Evolutionary conservation across 495 filamentous ascomycete species (phyloP).

Genomic region (Platismatia glauca): DNA sequence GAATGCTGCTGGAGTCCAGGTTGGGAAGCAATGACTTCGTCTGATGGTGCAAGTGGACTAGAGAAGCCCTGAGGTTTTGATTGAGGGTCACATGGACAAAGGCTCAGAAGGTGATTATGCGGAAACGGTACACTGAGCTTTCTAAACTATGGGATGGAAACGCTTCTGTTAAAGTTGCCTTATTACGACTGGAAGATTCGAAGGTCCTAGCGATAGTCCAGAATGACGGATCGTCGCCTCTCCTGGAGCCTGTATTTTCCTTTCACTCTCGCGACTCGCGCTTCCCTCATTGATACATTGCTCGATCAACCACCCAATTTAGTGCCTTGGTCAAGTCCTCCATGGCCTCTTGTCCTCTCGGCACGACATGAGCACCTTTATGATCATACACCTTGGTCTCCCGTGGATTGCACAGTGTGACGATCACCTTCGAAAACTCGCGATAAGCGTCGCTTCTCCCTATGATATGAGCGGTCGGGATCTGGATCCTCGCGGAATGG

Average conservation of each 20-base stretch:
- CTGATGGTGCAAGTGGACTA: no score
- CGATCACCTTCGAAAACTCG: not conserved
- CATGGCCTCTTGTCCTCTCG: constrained; percentile 5
- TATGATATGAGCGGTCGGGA: constrained; percentile 6
- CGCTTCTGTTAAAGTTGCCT: not conserved
- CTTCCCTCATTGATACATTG: not conserved
- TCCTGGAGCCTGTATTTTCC: not conserved
- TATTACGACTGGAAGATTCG: not conserved
- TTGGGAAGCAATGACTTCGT: no score
- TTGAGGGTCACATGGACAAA: no score
- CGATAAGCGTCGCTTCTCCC: not conserved
- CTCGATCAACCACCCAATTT: constrained; percentile 8
- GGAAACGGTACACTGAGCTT: not conserved
- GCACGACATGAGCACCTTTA: constrained; percentile 5
- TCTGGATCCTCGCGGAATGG: not conserved
- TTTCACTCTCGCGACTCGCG: not conserved
- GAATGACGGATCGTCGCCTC: not conserved
- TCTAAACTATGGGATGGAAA: not conserved
- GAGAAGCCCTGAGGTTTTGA: no score
- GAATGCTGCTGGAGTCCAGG: not conserved
- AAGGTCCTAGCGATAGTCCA: no score
- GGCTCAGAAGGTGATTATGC: not conserved
- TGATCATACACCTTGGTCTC: constrained; percentile 5
- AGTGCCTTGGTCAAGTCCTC: constrained; percentile 4
- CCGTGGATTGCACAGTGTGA: not conserved